These are phyloP conservation scores for Fusarium concolor DNA, from an alignment of 2,329 filamentous ascomycete species.

Conservation along the genomic window DNA sequence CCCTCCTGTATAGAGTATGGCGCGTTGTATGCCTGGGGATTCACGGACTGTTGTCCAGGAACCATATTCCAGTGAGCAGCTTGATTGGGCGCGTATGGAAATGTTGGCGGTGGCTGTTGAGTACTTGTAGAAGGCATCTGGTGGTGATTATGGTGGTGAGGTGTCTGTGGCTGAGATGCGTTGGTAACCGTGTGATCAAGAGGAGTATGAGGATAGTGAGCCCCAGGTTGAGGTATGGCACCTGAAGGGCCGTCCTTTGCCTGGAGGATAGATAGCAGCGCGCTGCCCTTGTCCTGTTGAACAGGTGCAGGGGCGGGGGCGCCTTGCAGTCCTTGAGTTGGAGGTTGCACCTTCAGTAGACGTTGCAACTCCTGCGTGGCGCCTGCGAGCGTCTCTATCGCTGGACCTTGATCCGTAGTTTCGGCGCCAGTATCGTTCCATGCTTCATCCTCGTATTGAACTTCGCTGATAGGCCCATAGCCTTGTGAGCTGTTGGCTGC, in stretches of 20 bases:
- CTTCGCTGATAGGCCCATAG: constrained; percentile 63
- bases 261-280: constrained; percentile 66
- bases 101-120: constrained; percentile 50
- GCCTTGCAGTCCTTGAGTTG: constrained; percentile 61
- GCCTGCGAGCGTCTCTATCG: constrained; percentile 61
- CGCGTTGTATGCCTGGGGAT: constrained; percentile 31
- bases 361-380: constrained; percentile 65
- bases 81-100: constrained; percentile 44
- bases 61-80: constrained; percentile 30
- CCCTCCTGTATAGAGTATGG: constrained; percentile 36
- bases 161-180: constrained; percentile 65
- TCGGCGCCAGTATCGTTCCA: constrained; percentile 53
- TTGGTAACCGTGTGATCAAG: constrained; percentile 64
- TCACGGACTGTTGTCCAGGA: constrained; percentile 24
- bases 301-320: constrained; percentile 35
- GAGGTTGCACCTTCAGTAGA: constrained; percentile 66
- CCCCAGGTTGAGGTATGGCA: constrained; percentile 27
- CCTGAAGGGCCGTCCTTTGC: constrained; percentile 42
- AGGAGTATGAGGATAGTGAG: constrained; percentile 61
- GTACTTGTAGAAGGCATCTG: constrained; percentile 51
- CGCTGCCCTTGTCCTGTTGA: constrained; percentile 60
- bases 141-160: constrained; percentile 65
- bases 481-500: constrained; percentile 55
- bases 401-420: constrained; percentile 50
- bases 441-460: constrained; percentile 72